Percentiles rank a stretch among this genome's conserved stretches.
Evolutionary conservation across 768 basidiomycete species (phyloP).

Genomic region (Termitomyces heimii): DNA sequence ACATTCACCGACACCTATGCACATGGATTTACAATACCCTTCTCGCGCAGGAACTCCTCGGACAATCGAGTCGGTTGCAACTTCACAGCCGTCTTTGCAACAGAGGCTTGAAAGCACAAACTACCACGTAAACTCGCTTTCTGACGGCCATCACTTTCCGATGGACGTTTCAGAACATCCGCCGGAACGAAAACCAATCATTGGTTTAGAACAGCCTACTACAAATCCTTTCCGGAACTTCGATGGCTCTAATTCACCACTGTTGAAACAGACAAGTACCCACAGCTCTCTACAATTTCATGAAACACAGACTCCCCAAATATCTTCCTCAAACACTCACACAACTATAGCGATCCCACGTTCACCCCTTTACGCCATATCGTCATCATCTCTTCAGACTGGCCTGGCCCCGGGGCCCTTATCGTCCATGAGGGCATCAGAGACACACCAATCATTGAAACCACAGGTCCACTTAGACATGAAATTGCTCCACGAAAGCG

Average conservation of each 20-base stretch:
- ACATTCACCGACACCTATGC: slow-evolving; percentile 2
- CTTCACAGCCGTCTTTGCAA: neutral
- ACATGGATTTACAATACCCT: slow-evolving; percentile 8
- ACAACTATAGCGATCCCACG: neutral
- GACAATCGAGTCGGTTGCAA: neutral
- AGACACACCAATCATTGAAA: neutral
- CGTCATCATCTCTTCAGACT: neutral
- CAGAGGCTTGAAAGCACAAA: slow-evolving; percentile 1
- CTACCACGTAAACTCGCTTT: neutral
- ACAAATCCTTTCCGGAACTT: neutral
- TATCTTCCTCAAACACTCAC: neutral
- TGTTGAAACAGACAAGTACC: neutral
- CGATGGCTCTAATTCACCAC: neutral
- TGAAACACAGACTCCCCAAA: neutral
- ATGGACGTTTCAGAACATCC: neutral
- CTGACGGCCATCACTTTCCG: neutral
- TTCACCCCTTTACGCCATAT: neutral
- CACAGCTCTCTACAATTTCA: neutral
- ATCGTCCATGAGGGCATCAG: neutral
- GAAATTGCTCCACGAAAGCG: slow-evolving; percentile 1
- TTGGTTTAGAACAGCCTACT: neutral
- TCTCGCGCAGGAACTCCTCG: neutral
- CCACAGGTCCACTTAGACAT: neutral
- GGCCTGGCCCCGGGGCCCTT: neutral
- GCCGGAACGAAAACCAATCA: slow-evolving; percentile 2